Base-by-base conservation (phyloP, 352 stramenopile genomes). In the Pythium vanterpoolii region DNA sequence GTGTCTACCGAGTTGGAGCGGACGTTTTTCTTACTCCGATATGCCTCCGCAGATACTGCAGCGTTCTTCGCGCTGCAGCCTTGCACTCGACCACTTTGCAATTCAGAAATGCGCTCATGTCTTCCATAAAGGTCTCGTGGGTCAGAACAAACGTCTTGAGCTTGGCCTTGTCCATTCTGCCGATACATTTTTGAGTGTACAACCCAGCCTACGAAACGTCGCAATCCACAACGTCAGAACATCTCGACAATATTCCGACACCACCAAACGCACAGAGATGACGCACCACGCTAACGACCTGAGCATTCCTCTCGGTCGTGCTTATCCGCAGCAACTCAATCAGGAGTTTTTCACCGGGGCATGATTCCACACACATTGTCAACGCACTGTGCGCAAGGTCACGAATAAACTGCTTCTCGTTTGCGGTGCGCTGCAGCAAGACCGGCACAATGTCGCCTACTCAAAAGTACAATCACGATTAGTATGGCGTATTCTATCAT, bases 71-170 rank as follows among this genome's bases (percentile, higher is more conserved):
- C 21, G 81, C 77, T 13, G 73, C 72, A 0, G 61, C 67, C 51
- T 89, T 90, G 66, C 81, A 90, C 56, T 88, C 76, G 23, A 90
- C 77, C 19, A 87, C 73, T 56, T 80, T 84, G 57, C 81, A 90
- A 52, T 80, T 83, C 8, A 90, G 62, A 31, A 90, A 78, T 6
- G 59, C 60, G 10, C 59, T 75, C 62, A 90, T 71, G 34, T 89
- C 74, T 11, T 82, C 66, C 19, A 86, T 62, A 26, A 90, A 86
- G 0, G 67, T 69, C 28, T 56, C 48, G 27, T 79, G 72, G 5
- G 63, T 73, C 0, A 70, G 50, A 33, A 81, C 72, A 46, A 88
- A 77, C 36, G 50, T 21, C 33, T 76, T 68, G 7, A 87, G 60
- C 10, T 71, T 52, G 0, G 57, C 42, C 38, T 56, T 69, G 30